Percentiles rank a stretch among this genome's conserved stretches.
Evolutionary conservation across 495 filamentous ascomycete species (phyloP).

Genomic region (Penicillium maclennaniae): DNA sequence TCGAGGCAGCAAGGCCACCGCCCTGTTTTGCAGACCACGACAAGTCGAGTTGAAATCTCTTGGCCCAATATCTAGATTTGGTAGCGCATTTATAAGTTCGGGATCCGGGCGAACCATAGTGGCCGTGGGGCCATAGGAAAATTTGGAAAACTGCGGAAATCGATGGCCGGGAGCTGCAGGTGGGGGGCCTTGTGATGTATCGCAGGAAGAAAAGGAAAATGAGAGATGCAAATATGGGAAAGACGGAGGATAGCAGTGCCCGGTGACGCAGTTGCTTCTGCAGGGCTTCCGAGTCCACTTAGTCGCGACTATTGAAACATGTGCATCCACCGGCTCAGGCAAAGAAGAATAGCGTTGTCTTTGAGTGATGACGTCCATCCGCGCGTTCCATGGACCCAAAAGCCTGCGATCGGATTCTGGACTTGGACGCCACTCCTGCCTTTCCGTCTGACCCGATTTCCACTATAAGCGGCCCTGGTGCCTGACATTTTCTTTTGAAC

Average conservation of each 20-base stretch:
- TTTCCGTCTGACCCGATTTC: conserved; percentile 16
- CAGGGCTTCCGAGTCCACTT: background rate
- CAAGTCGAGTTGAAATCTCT: background rate
- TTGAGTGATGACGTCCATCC: conserved; percentile 17
- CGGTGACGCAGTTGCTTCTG: too few relatives aligned
- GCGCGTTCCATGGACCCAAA: conserved; percentile 11
- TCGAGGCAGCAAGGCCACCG: background rate
- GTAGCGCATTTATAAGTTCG: background rate
- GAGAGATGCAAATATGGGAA: background rate
- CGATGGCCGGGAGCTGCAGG: conserved; percentile 4
- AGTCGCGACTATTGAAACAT: background rate
- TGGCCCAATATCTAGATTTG: background rate
- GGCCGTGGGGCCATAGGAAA: background rate
- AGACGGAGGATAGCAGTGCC: too few relatives aligned
- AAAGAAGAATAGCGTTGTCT: background rate
- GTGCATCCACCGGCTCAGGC: too few relatives aligned
- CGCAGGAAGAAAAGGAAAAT: background rate
- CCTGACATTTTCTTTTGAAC: background rate
- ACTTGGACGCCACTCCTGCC: conserved; percentile 9
- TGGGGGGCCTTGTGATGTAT: conserved; percentile 24
- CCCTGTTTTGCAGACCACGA: background rate
- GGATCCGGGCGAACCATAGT: background rate
- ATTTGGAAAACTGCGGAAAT: background rate
- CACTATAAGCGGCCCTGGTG: conserved; percentile 6
- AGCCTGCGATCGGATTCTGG: background rate